Evolutionary conservation across 2,329 filamentous ascomycete species (phyloP), one percentile per base, ranked within the genome.

Genomic region (Pseudohalonectria lignicola): DNA sequence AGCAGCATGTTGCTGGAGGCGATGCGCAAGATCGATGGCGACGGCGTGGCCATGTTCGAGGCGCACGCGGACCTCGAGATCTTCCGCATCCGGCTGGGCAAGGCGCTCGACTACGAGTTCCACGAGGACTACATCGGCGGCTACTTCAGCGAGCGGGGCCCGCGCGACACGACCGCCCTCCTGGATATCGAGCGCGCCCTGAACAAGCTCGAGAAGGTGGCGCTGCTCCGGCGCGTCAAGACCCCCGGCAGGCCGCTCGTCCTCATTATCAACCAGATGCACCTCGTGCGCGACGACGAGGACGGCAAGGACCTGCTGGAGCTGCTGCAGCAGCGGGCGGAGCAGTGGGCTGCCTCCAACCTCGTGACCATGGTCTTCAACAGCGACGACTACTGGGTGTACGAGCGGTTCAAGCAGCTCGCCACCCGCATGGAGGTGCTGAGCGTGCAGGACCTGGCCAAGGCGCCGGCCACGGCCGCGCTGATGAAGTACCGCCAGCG

Each of bases 371-470:
- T 86, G 68, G 79, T 98, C 25, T 87, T 98, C 63, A 96, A 95
- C 61, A 88, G 80, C 39, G 92, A 98, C 59, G 92, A 96, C 55
- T 98, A 94, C 61, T 98, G 92, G 92, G 84, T 98, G 1, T 96
- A 95, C 52, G 92, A 98, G 58, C 76, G 88, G 12, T 65, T 98
- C 37, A 95, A 95, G 66, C 81, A 86, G 55, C 81, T 94, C 42
- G 86, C 87, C 3, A 94, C 88, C 2, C 78, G 92, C 33, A 94
- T 98, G 86, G 88, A 95, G 53, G 83, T 98, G 4, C 80, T 94
- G 28, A 78, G 86, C 8, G 79, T 98, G 31, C 71, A 75, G 4
- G 92, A 98, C 57, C 66, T 98, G 6, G 76, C 82, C 37, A 94
- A 88, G 55, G 57, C 66, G 10, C 77, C 83, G 50, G 88, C 92